phyloP scores from a whole-genome alignment of 257 asterid genomes.

The Orobanche coerulescens region DNA sequence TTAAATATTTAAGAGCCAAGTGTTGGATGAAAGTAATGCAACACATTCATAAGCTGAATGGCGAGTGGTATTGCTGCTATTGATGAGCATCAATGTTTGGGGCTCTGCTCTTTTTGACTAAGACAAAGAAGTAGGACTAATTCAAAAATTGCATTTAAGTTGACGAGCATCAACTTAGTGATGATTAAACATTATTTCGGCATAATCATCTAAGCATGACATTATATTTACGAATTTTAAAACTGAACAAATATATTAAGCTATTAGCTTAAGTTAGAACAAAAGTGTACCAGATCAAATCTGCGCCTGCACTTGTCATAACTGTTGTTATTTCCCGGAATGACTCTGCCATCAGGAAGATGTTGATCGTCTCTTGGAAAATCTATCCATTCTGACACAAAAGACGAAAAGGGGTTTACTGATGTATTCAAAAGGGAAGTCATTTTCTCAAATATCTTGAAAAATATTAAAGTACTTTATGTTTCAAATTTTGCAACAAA shows the following conservation, averaged over 20 bases:
- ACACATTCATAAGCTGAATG: no score
- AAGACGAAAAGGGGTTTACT: slow-evolving; percentile 5
- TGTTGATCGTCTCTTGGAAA: slow-evolving; percentile 82
- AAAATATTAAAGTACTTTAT: not conserved
- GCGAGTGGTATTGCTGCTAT: no score
- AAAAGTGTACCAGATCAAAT: slow-evolving; percentile 75
- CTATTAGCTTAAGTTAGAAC: slow-evolving; percentile 11
- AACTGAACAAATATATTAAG: not conserved
- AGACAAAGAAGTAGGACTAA: not conserved
- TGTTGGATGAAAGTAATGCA: no score
- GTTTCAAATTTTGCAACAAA: slow-evolving; percentile 11
- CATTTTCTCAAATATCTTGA: not conserved
- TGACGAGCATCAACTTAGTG: not conserved
- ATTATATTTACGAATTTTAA: not conserved
- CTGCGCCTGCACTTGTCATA: slow-evolving; percentile 95
- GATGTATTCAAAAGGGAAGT: slow-evolving; percentile 1
- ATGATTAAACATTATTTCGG: not conserved
- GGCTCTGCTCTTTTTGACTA: no score
- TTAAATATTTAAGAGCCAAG: no score
- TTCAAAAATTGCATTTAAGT: not conserved
- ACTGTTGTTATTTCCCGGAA: slow-evolving; percentile 72
- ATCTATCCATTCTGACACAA: slow-evolving; percentile 89
- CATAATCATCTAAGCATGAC: not conserved
- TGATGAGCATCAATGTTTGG: no score
- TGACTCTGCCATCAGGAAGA: slow-evolving; percentile 67